Conservation (phyloP, 495 filamentous ascomycete species). For the Lasiosphaeris hirsuta region DNA sequence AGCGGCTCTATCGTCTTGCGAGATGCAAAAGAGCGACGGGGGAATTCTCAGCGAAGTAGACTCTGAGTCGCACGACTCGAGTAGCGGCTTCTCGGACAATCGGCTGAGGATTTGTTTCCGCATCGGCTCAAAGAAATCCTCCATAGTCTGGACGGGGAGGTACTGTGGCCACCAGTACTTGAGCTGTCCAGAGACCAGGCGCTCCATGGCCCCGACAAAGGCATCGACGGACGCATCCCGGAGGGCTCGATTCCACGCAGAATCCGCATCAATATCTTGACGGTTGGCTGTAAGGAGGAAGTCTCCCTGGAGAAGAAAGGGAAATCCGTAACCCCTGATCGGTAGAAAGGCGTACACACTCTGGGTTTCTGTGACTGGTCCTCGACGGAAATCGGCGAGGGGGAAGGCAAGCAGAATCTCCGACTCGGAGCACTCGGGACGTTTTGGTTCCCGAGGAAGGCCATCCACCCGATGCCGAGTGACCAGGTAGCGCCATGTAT, state of each 20-base stretch:
- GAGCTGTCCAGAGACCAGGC: too few relatives aligned
- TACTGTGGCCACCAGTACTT: too few relatives aligned
- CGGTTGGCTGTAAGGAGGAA: conserved; percentile 1
- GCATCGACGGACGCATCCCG: not conserved
- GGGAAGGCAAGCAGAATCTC: not conserved
- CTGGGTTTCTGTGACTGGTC: not conserved
- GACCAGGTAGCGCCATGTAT: not conserved
- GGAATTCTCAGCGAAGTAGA: too few relatives aligned
- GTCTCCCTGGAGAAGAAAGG: not conserved
- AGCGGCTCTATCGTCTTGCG: too few relatives aligned
- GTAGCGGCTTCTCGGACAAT: too few relatives aligned
- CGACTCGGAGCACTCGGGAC: not conserved
- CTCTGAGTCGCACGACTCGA: too few relatives aligned
- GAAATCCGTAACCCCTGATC: not conserved
- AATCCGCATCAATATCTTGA: not conserved
- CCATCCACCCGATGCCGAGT: not conserved
- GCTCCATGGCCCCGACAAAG: too few relatives aligned
- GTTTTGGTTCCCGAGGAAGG: not conserved
- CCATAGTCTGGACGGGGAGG: too few relatives aligned
- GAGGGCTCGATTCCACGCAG: not conserved
- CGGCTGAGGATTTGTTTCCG: too few relatives aligned
- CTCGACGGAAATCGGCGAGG: not conserved
- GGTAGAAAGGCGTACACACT: not conserved
- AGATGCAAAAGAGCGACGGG: too few relatives aligned
- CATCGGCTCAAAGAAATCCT: too few relatives aligned